phyloP scores from a whole-genome alignment of 2,329 filamentous ascomycete genomes.

The Fusarium palustre region DNA sequence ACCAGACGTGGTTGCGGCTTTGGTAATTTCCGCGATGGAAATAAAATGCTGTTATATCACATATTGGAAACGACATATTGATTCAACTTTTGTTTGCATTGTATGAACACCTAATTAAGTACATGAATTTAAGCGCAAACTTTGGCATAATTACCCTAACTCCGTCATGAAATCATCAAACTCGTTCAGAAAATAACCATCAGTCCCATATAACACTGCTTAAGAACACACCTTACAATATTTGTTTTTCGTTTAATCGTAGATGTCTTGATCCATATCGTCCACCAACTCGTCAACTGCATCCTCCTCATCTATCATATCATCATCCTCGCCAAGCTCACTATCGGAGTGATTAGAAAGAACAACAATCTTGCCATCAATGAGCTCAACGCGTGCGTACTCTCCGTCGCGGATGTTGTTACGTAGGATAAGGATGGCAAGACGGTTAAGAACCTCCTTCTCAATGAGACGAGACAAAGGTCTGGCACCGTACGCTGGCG shows the following conservation, averaged over 20 bases:
- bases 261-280: constrained; percentile 71
- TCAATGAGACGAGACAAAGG: constrained; percentile 92
- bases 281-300: constrained; percentile 75
- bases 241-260: constrained; percentile 50
- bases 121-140: constrained; percentile 21
- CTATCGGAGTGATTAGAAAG: constrained; percentile 81
- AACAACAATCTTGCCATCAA: constrained; percentile 83
- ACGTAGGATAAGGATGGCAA: constrained; percentile 91
- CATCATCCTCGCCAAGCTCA: constrained; percentile 71
- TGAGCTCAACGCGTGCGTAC: constrained; percentile 79
- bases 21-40: background rate
- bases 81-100: constrained; percentile 20
- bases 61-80: background rate
- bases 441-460: constrained; percentile 93
- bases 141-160: constrained; percentile 14
- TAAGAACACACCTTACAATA: background rate
- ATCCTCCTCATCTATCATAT: constrained; percentile 80
- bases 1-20: background rate
- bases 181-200: constrained; percentile 11
- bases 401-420: constrained; percentile 90
- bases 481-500: constrained; percentile 92
- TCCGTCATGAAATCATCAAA: constrained; percentile 39
- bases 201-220: constrained; percentile 2
- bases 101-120: constrained; percentile 14
- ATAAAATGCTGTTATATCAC: background rate